Evolutionary conservation across 306 rosid species (phyloP).

Genomic region (Prunus salicina): DNA sequence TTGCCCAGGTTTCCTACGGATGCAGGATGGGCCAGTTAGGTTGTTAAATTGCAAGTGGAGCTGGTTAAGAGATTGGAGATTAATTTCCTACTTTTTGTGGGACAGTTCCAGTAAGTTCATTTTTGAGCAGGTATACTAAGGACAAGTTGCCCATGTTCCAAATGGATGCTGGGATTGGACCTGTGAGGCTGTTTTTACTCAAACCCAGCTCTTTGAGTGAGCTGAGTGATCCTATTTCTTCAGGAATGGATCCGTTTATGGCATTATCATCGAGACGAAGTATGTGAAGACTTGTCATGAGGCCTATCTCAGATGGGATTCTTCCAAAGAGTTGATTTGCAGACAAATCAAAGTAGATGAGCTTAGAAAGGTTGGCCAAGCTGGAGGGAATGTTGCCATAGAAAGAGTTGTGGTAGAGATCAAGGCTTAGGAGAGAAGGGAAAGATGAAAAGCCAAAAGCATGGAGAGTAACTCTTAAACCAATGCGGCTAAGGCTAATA

Average conservation of each 20-base stretch:
- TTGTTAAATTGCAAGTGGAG: not conserved
- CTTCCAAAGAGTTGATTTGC: not conserved
- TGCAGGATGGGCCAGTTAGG: no score
- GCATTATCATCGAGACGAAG: no score
- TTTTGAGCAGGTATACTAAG: not conserved
- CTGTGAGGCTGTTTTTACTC: not conserved
- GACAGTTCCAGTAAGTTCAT: not conserved
- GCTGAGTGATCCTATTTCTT: no score
- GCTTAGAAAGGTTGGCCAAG: not conserved
- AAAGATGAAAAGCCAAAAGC: not conserved
- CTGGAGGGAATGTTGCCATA: not conserved
- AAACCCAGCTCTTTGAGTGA: no score
- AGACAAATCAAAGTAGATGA: not conserved
- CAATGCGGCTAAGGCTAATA: not conserved
- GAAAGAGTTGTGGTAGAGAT: not conserved
- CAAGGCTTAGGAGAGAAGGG: not conserved
- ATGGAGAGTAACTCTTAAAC: not conserved
- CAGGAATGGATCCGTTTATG: no score
- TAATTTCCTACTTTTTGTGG: not conserved
- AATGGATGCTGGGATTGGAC: not conserved
- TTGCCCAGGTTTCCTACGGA: no score
- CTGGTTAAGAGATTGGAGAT: not conserved
- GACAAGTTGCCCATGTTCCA: not conserved
- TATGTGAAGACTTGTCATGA: no score
- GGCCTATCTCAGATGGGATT: not conserved